Base-by-base conservation (phyloP, 202 grass and related monocot genomes). In the Dendrocalamus latiflorus region DNA sequence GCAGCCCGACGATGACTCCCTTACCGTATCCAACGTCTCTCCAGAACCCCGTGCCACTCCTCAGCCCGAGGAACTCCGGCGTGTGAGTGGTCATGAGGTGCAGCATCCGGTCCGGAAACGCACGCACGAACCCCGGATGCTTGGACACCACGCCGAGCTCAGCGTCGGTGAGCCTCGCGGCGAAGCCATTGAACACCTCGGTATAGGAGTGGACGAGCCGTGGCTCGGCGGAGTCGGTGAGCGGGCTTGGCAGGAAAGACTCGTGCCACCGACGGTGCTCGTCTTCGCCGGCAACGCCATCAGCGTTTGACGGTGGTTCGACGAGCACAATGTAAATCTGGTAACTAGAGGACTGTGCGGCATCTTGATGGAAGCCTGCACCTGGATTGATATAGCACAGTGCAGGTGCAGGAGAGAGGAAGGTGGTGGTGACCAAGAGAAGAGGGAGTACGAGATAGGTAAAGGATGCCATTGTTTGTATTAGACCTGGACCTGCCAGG, bases 1-100 rank as follows among this genome's bases (percentile, higher is more conserved):
- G 74, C 9, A 91, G 43, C 4, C 91, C 86, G 26, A 94, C 45
- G 42, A 94, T 68, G 26, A 84, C 28, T 2, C 89, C 91, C 77
- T 80, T 82, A 1, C 86, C 83, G 5, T 88, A 87, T 1, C 78
- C 5, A 1, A 64, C 53, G 18, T 91, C 55, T 0, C 77, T 72
- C 81, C 82, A 89, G 6, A 77, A 43, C 17, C 78, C 82, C 5
- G 1, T 57, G 37, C 18, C 43, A 0, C 39, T 48, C 36, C 11
- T 57, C 34, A 91, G 70, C 1, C 82, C 86, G 2, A 93, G 73
- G 15, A 79, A 93, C 39, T 44, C 58, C 3, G 81, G 79, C 1
- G 80, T 86, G 84, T 87, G 73, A 4, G 86, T 92, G 7, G 83
- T 93, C 84, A 81, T 63, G 4, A 82, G 80, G 1, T 39, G 84